phyloP scores from a whole-genome alignment of 345 rosid species.

The Viola odorata region DNA sequence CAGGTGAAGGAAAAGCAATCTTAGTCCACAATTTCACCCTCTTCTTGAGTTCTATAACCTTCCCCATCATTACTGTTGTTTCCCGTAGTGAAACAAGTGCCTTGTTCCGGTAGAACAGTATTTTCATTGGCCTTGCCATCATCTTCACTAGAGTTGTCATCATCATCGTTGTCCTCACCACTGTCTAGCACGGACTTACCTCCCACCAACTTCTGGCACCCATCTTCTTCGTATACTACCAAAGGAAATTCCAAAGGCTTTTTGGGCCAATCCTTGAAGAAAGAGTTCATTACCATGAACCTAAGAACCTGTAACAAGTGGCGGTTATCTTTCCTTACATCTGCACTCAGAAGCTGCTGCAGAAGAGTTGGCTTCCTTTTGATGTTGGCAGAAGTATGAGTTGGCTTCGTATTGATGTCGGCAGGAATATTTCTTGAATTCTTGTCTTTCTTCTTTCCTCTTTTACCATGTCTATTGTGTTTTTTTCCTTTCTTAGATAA shows the following conservation, averaged over 20 bases:
- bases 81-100: conserved; percentile 1
- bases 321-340: conserved; percentile 58
- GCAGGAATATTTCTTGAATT: conserved; percentile 29
- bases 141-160: background rate
- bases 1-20: background rate
- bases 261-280: conserved; percentile 58
- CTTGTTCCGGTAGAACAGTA: conserved; percentile 7
- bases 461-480: conserved; percentile 38
- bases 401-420: conserved; percentile 16
- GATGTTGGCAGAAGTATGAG: conserved; percentile 23
- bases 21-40: conserved; percentile 61
- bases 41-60: conserved; percentile 24
- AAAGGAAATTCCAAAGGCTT: conserved; percentile 53
- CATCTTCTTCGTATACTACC: conserved; percentile 49
- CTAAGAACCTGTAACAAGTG: conserved; percentile 62
- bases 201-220: conserved; percentile 19
- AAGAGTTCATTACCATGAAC: conserved; percentile 67
- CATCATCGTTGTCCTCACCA: conserved; percentile 10
- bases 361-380: conserved; percentile 55
- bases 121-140: background rate
- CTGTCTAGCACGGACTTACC: conserved; percentile 16
- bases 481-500: conserved; percentile 30
- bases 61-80: conserved; percentile 2
- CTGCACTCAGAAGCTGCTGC: conserved; percentile 73
- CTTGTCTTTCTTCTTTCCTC: conserved; percentile 35